These are phyloP conservation scores for Trichoderma endophyticum DNA, from an alignment of 2,329 filamentous ascomycete species.

Conservation along the genomic window DNA sequence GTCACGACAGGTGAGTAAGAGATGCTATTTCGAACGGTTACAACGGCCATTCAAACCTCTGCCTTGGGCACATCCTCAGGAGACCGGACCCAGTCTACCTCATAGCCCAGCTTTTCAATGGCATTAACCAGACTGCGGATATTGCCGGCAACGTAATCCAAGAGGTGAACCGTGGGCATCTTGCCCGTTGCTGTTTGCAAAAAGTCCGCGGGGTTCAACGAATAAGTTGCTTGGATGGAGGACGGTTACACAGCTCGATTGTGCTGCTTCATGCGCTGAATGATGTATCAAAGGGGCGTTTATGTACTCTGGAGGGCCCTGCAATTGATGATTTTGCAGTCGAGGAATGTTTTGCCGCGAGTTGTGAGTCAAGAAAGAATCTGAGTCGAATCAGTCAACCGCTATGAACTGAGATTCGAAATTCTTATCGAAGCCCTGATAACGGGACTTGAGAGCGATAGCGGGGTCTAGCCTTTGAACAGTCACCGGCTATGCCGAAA, in stretches of 20 bases:
- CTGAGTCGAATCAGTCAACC: neutral
- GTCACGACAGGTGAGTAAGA: conserved; percentile 12
- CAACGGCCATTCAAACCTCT: conserved; percentile 54
- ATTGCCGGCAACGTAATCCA: conserved; percentile 94
- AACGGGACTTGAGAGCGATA: conserved; percentile 12
- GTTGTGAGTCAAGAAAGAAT: conserved; percentile 13
- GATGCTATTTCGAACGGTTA: neutral
- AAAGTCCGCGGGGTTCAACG: conserved; percentile 8
- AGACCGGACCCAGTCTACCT: conserved; percentile 85
- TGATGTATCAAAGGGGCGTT: neutral
- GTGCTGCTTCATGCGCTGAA: neutral
- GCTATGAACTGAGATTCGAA: conserved; percentile 3
- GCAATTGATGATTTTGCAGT: neutral
- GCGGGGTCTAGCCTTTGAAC: conserved; percentile 3
- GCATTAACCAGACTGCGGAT: conserved; percentile 94
- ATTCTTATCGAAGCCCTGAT: conserved; percentile 15
- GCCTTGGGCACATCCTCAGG: conserved; percentile 82
- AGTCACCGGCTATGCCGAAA: conserved; percentile 1
- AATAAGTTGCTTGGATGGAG: neutral
- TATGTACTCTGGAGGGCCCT: neutral
- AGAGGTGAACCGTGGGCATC: conserved; percentile 75
- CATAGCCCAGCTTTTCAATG: conserved; percentile 91
- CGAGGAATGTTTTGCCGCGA: neutral
- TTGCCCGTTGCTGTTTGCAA: conserved; percentile 25
- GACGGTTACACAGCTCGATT: neutral